Base-by-base conservation (phyloP, 768 basidiomycete genomes). In the Crepidotus variabilis region DNA sequence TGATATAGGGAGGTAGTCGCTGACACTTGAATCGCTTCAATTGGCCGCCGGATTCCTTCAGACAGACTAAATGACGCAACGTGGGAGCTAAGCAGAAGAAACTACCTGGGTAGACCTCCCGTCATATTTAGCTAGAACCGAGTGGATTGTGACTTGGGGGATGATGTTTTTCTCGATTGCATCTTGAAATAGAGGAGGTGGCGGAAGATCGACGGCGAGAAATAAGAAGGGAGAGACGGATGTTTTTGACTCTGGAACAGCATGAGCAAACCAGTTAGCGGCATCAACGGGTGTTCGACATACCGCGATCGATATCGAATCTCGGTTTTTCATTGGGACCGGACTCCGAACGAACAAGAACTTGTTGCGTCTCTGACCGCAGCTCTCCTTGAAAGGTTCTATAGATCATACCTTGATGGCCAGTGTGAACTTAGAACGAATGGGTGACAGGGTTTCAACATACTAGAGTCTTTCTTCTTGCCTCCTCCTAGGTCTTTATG, bases 121-220 rank as follows among this genome's bases (percentile, higher is more conserved):
- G 71, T 98, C 93, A 71, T 94, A 99, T 72, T 99, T 99, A 18
- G 89, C 82, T 21, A 98, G 79, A 24, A 98, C 87, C 10, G 87
- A 86, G 57, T 94, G 85, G 56, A 99, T 86, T 47, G 88, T 89
- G 58, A 97, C 92, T 79, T 99, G 97, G 32, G 97, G 97, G 61
- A 98, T 97, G 69, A 99, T 98, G 70, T 98, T 98, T 75, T 97
- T 97, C 76, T 97, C 94, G 47, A 96, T 83, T 3, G 90, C 75
- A 67, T 98, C 95, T 72, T 98, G 96, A 73, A 98, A 99, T 36
- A 99, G 75, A 14, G 96, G 97, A n/a, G 94, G 94, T 0, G 97
- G 91, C 16, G 97, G 97, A 22, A 98, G 81, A 74, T 99, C 97
- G 24, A 98, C 85, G 1, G 96, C 92, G 39, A 99, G 82, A 75